Percentiles rank a stretch among this genome's conserved stretches.
phyloP scores from a whole-genome alignment of 192 early-diverging fungal species.

The Linnemannia schmuckeri region DNA sequence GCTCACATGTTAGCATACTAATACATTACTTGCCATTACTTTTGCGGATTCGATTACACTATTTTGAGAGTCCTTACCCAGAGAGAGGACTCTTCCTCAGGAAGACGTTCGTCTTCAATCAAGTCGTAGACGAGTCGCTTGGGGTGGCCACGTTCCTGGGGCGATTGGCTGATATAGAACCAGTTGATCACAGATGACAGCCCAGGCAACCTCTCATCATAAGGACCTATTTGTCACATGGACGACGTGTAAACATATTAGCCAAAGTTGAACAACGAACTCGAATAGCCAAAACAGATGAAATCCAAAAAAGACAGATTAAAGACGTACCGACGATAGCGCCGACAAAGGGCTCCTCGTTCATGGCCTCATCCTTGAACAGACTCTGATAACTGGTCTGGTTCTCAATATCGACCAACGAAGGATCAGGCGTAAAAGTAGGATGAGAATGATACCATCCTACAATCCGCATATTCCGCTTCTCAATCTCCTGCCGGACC shows the following conservation, averaged over 20 bases:
- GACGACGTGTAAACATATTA: neutral
- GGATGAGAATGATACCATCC: slow-evolving; percentile 98
- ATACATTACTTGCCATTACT: neutral
- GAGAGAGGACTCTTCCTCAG: slow-evolving; percentile 61
- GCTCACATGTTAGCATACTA: neutral
- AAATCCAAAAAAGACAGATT: neutral
- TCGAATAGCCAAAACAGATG: neutral
- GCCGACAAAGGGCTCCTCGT: slow-evolving; percentile 86
- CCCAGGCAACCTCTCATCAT: slow-evolving; percentile 81
- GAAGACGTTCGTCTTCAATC: slow-evolving; percentile 59
- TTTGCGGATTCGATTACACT: neutral
- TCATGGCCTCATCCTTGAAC: slow-evolving; percentile 72
- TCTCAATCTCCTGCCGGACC: slow-evolving; percentile 79
- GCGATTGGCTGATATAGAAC: slow-evolving; percentile 79
- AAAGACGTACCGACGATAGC: slow-evolving; percentile 80
- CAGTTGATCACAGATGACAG: slow-evolving; percentile 87
- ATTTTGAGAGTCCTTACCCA: slow-evolving; percentile 54
- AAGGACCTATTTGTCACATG: slow-evolving; percentile 71
- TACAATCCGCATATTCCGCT: slow-evolving; percentile 80
- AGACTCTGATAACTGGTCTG: slow-evolving; percentile 88
- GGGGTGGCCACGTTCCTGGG: slow-evolving; percentile 71
- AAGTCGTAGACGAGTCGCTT: slow-evolving; percentile 76
- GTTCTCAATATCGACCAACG: slow-evolving; percentile 90
- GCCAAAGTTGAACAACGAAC: neutral
- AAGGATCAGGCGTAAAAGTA: slow-evolving; percentile 89